phyloP scores from a whole-genome alignment of 1,139 yeast genomes.

The Diutina catenulata region DNA sequence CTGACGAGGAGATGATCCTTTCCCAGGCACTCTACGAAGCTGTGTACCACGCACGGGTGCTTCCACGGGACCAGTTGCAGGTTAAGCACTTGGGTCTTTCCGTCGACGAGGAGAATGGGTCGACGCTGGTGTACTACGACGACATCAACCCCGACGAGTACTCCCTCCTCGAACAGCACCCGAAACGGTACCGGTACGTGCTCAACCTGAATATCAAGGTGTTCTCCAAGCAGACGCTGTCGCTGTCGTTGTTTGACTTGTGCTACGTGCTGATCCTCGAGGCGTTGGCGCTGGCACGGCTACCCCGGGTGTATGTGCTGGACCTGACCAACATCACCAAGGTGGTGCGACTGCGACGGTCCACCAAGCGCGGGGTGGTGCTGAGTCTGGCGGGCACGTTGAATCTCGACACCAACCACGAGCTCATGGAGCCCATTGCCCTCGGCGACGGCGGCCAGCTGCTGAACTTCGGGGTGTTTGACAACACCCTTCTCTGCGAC shows the following conservation, averaged over 20 bases:
- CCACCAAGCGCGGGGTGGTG: conserved; percentile 37
- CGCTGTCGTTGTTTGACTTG: conserved; percentile 73
- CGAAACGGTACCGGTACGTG: conserved; percentile 40
- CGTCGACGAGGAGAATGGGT: conserved; percentile 17
- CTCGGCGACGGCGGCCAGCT: conserved; percentile 33
- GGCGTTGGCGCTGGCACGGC: conserved; percentile 46
- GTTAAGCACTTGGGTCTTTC: conserved; percentile 37
- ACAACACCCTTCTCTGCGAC: conserved; percentile 44
- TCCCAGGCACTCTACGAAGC: conserved; percentile 59
- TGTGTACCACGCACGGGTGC: conserved; percentile 40
- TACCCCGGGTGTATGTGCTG: conserved; percentile 59
- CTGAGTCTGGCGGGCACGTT: conserved; percentile 24
- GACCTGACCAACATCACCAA: conserved; percentile 35
- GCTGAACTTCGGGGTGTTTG: conserved; percentile 56
- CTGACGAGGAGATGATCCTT: conserved; percentile 79
- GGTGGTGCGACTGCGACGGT: conserved; percentile 38
- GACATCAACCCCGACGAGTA: conserved; percentile 8
- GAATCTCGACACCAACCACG: conserved; percentile 17
- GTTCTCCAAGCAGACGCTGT: conserved; percentile 39
- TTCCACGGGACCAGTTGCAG: conserved; percentile 33
- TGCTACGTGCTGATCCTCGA: conserved; percentile 60
- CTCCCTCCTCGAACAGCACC: conserved; percentile 16
- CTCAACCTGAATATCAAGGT: conserved; percentile 68
- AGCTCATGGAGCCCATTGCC: conserved; percentile 17
- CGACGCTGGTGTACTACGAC: conserved; percentile 28